Conservation (phyloP, 164 flowering plant genomes). For the Akebia trifoliata region DNA sequence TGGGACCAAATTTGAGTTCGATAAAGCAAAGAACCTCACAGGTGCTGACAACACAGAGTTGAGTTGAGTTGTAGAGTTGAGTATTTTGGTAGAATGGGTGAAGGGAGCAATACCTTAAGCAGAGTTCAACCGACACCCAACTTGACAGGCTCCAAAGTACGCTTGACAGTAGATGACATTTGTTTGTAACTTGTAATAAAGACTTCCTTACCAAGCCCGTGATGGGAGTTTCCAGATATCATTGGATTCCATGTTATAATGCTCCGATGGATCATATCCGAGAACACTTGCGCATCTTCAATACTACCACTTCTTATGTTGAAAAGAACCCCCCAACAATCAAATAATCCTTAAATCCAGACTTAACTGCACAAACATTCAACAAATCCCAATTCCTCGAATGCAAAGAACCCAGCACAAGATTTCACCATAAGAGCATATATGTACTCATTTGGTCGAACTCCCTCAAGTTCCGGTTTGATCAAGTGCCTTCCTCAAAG, state of each 20-base stretch:
- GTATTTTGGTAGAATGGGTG: not conserved
- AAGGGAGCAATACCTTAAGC: constrained; percentile 51
- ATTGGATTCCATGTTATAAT: constrained; percentile 61
- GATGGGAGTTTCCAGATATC: constrained; percentile 64
- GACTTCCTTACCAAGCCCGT: constrained; percentile 63
- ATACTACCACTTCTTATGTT: constrained; percentile 56
- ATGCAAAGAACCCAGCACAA: constrained; percentile 50
- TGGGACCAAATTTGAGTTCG: constrained; percentile 91
- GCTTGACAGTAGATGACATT: constrained; percentile 41
- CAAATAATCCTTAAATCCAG: constrained; percentile 39
- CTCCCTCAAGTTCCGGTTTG: constrained; percentile 37
- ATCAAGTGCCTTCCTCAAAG: constrained; percentile 64
- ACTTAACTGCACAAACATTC: constrained; percentile 39
- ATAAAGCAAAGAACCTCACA: constrained; percentile 64
- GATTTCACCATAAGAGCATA: constrained; percentile 56
- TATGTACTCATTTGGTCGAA: constrained; percentile 59
- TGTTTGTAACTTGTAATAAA: constrained; percentile 8
- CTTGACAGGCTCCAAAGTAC: constrained; percentile 49
- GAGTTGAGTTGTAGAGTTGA: not conserved
- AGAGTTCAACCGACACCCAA: constrained; percentile 44
- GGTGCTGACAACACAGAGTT: constrained; percentile 46
- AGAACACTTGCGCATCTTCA: constrained; percentile 46
- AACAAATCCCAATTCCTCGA: constrained; percentile 47
- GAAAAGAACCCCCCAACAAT: constrained; percentile 60
- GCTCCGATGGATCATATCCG: constrained; percentile 32